Evolutionary conservation across 768 basidiomycete genomes (phyloP).

Genomic region (Russula earlei): DNA sequence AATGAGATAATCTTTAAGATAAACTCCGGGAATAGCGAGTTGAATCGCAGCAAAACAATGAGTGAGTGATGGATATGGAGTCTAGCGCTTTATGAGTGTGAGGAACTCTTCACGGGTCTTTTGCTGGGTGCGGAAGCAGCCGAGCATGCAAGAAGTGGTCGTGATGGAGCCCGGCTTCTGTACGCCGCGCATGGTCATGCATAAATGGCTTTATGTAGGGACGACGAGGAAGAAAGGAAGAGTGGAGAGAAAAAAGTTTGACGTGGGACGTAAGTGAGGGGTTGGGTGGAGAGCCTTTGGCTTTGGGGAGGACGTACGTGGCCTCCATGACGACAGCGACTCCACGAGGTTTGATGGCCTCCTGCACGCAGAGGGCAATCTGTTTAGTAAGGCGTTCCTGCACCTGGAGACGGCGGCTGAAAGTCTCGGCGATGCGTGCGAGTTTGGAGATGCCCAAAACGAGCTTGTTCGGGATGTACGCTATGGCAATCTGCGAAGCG

Average conservation of each 20-base stretch:
- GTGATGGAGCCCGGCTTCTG: constrained; percentile 97
- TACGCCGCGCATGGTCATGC: constrained; percentile 99
- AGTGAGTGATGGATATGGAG: not conserved
- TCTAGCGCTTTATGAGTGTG: constrained; percentile 59
- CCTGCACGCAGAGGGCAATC: constrained; percentile 95
- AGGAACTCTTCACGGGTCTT: constrained; percentile 98
- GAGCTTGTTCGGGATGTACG: constrained; percentile 24
- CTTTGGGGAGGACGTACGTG: constrained; percentile 48
- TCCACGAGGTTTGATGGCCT: constrained; percentile 94
- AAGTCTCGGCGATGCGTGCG: constrained; percentile 17
- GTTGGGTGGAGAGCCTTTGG: not conserved
- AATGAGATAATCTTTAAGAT: not conserved
- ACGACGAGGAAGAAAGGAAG: not conserved
- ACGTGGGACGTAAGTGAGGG: constrained; percentile 9
- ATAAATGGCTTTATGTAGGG: constrained; percentile 63
- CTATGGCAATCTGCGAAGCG: constrained; percentile 79
- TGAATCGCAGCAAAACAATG: constrained; percentile 33
- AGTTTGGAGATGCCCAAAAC: constrained; percentile 17
- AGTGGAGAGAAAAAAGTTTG: constrained; percentile 1
- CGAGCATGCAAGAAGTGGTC: constrained; percentile 95
- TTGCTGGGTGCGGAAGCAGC: constrained; percentile 96
- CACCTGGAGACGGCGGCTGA: constrained; percentile 90
- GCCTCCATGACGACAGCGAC: constrained; percentile 99
- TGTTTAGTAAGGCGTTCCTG: constrained; percentile 97
- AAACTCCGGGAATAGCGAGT: constrained; percentile 40